Evolutionary conservation across 306 rosid species (phyloP).

Genomic region (Crotalaria pallida): DNA sequence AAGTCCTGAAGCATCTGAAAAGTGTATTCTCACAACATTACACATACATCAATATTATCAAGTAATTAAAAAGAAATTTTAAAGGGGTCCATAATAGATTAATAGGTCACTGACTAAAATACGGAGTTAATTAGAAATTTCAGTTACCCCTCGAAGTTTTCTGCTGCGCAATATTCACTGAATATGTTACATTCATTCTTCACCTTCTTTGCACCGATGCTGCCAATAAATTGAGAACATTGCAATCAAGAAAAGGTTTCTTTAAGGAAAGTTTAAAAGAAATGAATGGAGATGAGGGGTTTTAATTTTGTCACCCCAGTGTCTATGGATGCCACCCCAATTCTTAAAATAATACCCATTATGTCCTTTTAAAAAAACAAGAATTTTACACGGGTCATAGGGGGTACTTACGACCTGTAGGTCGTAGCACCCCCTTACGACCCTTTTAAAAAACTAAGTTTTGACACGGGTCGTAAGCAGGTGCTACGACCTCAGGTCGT

Average conservation of each 20-base stretch:
- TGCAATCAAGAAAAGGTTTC: background rate
- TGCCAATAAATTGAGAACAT: slow-evolving; percentile 15
- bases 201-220: slow-evolving; percentile 85
- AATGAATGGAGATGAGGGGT: too few species aligned
- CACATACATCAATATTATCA: background rate
- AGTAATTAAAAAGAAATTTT: background rate
- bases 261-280: background rate
- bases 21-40: background rate
- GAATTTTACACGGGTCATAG: too few species aligned
- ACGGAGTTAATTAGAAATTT: background rate
- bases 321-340: too few species aligned
- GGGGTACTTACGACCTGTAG: too few species aligned
- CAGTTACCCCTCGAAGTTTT: slow-evolving; percentile 57
- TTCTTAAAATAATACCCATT: too few species aligned
- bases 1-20: slow-evolving; percentile 63
- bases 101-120: background rate
- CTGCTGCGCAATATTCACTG: slow-evolving; percentile 54
- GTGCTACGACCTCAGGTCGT: too few species aligned
- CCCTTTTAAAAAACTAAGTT: too few species aligned
- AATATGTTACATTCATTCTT: slow-evolving; percentile 51
- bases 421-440: too few species aligned
- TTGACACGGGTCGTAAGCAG: too few species aligned
- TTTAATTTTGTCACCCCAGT: too few species aligned
- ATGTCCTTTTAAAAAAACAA: too few species aligned
- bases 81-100: background rate